Evolutionary conservation across 192 early-diverging fungal species (phyloP).

Genomic region (Pilaira anomala): DNA sequence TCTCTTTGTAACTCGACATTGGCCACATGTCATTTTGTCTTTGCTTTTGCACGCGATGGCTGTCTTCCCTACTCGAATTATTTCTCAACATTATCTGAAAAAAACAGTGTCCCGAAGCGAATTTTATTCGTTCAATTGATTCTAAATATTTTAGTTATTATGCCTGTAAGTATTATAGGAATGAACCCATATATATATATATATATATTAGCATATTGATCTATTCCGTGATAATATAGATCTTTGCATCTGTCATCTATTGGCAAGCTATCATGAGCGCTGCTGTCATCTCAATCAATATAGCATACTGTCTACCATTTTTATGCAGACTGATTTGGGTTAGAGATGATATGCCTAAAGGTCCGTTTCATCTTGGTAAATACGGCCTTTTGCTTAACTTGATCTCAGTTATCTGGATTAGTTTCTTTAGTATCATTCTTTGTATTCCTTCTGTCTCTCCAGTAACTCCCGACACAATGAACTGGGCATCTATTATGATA

Average conservation of each 20-base stretch:
- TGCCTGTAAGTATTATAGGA: constrained; percentile 40
- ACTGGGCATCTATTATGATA: constrained; percentile 44
- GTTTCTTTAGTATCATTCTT: constrained; percentile 41
- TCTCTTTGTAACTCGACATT: constrained; percentile 40
- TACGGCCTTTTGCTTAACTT: constrained; percentile 34
- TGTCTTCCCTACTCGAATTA: constrained; percentile 43
- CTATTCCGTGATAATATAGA: not conserved
- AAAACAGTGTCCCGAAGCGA: constrained; percentile 36
- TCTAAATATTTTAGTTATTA: constrained; percentile 37
- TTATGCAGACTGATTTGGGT: constrained; percentile 40
- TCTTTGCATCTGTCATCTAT: constrained; percentile 33
- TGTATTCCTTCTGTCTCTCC: constrained; percentile 35
- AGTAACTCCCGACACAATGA: constrained; percentile 39
- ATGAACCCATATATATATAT: too few species aligned
- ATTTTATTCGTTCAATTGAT: constrained; percentile 32
- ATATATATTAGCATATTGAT: too few species aligned
- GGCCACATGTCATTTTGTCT: constrained; percentile 45
- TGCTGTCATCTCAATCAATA: constrained; percentile 44
- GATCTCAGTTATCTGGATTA: constrained; percentile 42
- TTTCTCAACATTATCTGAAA: constrained; percentile 36
- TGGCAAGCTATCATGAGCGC: constrained; percentile 47
- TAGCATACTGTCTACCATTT: constrained; percentile 46
- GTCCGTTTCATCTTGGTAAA: constrained; percentile 39
- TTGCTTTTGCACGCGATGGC: constrained; percentile 49
- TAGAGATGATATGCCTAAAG: constrained; percentile 33